A percentile compares a stretch with the other conserved stretches of the same genome.
phyloP scores from a whole-genome alignment of 441 rosid species.

The Populus trichocarpa region DNA sequence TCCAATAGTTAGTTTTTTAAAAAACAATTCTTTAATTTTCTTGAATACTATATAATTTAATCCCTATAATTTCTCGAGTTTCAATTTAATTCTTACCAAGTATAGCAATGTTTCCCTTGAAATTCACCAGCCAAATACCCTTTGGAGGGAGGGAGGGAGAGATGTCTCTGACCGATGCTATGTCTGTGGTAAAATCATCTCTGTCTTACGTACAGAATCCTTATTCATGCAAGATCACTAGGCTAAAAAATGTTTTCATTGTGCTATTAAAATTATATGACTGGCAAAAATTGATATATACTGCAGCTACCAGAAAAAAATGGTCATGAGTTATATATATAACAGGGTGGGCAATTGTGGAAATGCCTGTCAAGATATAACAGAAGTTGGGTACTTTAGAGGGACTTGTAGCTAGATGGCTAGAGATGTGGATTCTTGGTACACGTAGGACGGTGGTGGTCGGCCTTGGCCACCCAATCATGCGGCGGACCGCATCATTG shows the following conservation, averaged over 20 bases:
- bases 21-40: too few relatives aligned
- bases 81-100: background rate
- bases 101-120: background rate
- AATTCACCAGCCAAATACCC: too few relatives aligned
- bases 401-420: conserved; percentile 4
- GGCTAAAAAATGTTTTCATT: background rate
- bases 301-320: too few relatives aligned
- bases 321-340: background rate
- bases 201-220: too few relatives aligned
- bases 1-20: background rate
- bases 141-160: too few relatives aligned
- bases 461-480: conserved; percentile 67
- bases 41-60: too few relatives aligned
- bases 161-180: too few relatives aligned
- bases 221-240: too few relatives aligned
- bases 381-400: background rate
- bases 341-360: background rate
- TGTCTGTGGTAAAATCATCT: too few relatives aligned
- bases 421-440: conserved; percentile 21
- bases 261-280: background rate
- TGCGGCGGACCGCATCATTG: conserved; percentile 75
- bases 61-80: too few relatives aligned
- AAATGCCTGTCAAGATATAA: background rate
- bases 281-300: too few relatives aligned
- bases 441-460: conserved; percentile 92